phyloP scores from a whole-genome alignment of 176 grass and related monocot genomes.

The Hordeum vulgare region DNA sequence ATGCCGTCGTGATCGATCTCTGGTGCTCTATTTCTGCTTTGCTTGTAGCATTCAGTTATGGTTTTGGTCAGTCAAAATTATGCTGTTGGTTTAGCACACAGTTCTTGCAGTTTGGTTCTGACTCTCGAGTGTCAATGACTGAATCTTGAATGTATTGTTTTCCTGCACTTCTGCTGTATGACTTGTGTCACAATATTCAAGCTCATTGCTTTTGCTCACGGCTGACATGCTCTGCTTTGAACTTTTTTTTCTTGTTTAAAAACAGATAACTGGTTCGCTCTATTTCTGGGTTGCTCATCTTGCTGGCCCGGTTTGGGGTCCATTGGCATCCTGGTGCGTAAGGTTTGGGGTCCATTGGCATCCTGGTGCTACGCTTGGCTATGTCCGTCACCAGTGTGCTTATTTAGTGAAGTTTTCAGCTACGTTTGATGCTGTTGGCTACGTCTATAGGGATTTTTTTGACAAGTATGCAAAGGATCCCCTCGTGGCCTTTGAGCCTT shows the following conservation, averaged over 20 bases:
- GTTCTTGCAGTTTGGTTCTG: neutral
- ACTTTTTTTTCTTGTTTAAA: neutral
- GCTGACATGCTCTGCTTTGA: neutral
- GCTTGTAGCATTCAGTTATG: neutral
- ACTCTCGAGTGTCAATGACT: neutral
- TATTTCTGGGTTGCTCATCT: slow-evolving; percentile 99
- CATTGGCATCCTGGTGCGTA: slow-evolving; percentile 95
- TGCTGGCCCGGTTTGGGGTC: slow-evolving; percentile 87
- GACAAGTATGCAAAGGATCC: no score
- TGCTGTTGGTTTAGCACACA: neutral
- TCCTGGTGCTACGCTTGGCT: no score
- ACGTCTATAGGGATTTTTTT: no score
- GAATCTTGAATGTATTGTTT: slow-evolving; percentile 1
- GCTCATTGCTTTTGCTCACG: neutral
- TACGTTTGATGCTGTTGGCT: no score
- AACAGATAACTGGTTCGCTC: slow-evolving; percentile 92
- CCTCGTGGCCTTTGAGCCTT: no score
- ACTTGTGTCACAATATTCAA: neutral
- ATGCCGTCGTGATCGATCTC: neutral
- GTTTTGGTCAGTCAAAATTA: neutral
- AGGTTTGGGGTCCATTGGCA: no score
- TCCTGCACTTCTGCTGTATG: neutral
- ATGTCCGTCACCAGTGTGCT: no score
- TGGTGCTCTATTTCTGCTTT: neutral
- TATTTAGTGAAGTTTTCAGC: no score